phyloP scores from a whole-genome alignment of 345 rosid species.

The Lumnitzera racemosa region DNA sequence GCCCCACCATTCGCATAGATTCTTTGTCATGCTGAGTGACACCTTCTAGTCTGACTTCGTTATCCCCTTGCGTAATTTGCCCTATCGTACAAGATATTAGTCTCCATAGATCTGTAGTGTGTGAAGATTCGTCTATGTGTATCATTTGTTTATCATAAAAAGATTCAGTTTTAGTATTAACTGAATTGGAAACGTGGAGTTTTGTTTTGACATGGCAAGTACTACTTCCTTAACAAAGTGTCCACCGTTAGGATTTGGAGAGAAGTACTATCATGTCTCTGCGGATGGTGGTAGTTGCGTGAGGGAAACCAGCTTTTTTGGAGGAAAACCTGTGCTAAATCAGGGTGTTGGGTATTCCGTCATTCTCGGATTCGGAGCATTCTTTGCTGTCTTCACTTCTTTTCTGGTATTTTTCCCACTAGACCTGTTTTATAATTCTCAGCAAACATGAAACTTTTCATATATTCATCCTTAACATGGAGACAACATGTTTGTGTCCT shows the following conservation, averaged over 20 bases:
- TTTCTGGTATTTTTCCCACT: conserved; percentile 36
- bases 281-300: conserved; percentile 36
- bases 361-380: conserved; percentile 85
- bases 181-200: background rate
- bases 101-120: no score
- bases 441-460: no score
- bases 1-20: no score
- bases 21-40: no score
- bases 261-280: conserved; percentile 43
- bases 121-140: no score
- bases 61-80: no score
- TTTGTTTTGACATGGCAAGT: background rate
- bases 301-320: conserved; percentile 68
- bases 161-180: no score
- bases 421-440: background rate
- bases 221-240: conserved; percentile 22
- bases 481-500: no score
- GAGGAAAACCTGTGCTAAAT: conserved; percentile 52
- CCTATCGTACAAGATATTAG: no score
- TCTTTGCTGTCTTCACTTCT: conserved; percentile 86
- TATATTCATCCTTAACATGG: no score
- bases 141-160: no score
- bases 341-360: conserved; percentile 83
- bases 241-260: conserved; percentile 71
- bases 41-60: no score